phyloP scores from a whole-genome alignment of 495 filamentous ascomycete species.

The Acidiella bohemica region DNA sequence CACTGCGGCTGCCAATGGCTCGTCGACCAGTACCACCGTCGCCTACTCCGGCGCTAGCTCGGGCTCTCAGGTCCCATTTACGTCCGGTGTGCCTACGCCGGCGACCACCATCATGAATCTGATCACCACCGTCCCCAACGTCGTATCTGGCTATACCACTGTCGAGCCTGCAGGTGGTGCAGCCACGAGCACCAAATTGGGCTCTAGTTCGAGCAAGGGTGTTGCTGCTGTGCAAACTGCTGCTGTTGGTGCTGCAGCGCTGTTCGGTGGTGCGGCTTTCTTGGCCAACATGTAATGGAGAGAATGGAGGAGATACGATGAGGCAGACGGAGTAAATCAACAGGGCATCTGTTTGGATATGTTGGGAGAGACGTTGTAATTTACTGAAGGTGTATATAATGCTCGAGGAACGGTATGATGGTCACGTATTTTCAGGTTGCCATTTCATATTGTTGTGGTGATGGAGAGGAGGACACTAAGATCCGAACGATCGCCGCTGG shows the following conservation, averaged over 20 bases:
- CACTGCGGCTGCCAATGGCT: conserved; percentile 4
- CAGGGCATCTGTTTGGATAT: not conserved
- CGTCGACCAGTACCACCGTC: not conserved
- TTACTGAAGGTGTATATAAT: no score
- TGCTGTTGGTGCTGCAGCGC: conserved; percentile 30
- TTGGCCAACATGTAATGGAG: conserved; percentile 17
- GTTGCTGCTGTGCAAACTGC: conserved; percentile 21
- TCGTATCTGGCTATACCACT: conserved; percentile 3
- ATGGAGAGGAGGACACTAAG: no score
- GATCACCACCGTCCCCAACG: conserved; percentile 2
- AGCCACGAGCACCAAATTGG: not conserved
- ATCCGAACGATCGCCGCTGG: no score
- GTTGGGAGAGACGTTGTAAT: no score
- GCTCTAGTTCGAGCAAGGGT: conserved; percentile 7
- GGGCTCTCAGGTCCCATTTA: conserved; percentile 24
- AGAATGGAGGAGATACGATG: not conserved
- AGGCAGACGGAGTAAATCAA: not conserved
- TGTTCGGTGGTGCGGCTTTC: conserved; percentile 31
- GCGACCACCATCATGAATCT: conserved; percentile 15
- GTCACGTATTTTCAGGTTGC: no score
- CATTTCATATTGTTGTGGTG: no score
- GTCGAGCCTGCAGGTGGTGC: not conserved
- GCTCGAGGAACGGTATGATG: no score
- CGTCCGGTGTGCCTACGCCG: conserved; percentile 24
- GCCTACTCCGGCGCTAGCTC: conserved; percentile 27